Evolutionary conservation across 306 rosid species (phyloP), one percentile per base, ranked within the genome.

Genomic region (Begonia loranthoides): DNA sequence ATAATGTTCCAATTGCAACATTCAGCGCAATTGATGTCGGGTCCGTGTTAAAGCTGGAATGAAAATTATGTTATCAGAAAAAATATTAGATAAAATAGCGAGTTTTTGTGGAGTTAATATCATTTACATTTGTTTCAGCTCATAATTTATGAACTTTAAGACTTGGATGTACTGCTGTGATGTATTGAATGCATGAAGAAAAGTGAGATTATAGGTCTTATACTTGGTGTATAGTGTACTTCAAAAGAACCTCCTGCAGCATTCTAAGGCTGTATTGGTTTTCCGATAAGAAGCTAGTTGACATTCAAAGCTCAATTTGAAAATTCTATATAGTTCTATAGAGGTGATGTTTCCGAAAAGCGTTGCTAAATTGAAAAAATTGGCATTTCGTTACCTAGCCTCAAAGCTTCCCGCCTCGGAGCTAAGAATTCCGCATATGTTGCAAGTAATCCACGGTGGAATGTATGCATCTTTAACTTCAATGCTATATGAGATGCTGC

Each of bases 321-420:
- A 28, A 28, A 28, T 28, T 28, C 36, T 28, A 28, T 4, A 28
- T 7, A 28, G 36, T 28, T 28, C 36, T 28, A 28, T 28, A 28
- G 36, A 5, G 36, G 14, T 43, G 8, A 43, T 43, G n/a, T 43
- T 10, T n/a, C 47, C 13, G 34, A 13, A 47, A 47, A 34, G 51
- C 11, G 17, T 13, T 13, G 41, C 16, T 21, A 57, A 45, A n/a
- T 43, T 12, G 56, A 39, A 36, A 40, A 17, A 58, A 15, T 16
- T 43, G 10, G 13, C 21, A 45, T 41, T 15, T 46, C 28, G 69
- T 17, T 82, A 92, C 99, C 96, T 86, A 45, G 99, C 88, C 63
- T 78, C 99, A n/a, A 86, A 92, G 76, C 74, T 80, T 75, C 51
- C 77, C 63, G 80, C 93, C 73, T 76, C 79, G 4, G 94, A 82